Conservation (phyloP, 2,329 filamentous ascomycete genomes). For the Trichophyton mentagrophytes region DNA sequence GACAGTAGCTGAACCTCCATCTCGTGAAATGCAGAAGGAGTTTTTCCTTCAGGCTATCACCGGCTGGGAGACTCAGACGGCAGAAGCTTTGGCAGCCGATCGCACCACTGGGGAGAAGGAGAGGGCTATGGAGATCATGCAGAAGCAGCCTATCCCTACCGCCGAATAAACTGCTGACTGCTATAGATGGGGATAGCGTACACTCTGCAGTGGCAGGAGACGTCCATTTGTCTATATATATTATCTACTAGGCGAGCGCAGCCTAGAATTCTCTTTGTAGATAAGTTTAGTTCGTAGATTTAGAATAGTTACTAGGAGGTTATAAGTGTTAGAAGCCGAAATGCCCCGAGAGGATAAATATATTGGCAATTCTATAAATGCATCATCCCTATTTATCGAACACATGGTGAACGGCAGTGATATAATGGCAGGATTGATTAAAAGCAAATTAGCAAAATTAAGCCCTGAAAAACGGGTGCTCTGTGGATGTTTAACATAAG, state of each 20-base stretch:
- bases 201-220: neutral
- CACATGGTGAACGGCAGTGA: neutral
- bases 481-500: neutral
- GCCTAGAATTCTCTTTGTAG: no score
- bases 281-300: no score
- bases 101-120: slow-evolving; percentile 7
- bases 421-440: neutral
- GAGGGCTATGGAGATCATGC: slow-evolving; percentile 4
- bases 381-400: neutral
- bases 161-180: neutral
- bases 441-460: neutral
- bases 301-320: no score
- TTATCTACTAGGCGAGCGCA: neutral
- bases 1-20: slow-evolving; percentile 11
- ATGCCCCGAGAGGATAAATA: no score
- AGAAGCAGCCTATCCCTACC: slow-evolving; percentile 7
- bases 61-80: slow-evolving; percentile 29
- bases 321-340: no score
- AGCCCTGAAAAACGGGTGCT: neutral
- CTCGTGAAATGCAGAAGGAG: slow-evolving; percentile 26
- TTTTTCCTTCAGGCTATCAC: slow-evolving; percentile 30
- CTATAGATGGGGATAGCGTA: neutral
- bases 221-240: no score
- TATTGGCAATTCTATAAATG: neutral
- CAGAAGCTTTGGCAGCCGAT: slow-evolving; percentile 5